Percentiles rank a stretch among this genome's conserved stretches.
Conservation (phyloP, 140 eudicot species). For the Senecio squalidus region DNA sequence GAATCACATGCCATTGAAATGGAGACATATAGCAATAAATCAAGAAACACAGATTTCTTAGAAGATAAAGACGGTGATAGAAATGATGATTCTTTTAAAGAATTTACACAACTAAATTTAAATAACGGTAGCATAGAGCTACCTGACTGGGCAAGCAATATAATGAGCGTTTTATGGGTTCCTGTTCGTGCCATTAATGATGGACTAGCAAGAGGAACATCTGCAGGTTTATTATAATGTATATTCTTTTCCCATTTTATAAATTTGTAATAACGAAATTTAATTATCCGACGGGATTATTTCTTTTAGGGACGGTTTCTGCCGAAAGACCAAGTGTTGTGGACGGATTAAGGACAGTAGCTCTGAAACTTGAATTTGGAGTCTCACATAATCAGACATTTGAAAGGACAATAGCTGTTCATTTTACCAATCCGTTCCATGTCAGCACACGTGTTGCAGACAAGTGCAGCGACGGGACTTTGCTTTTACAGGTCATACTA, state of each 20-base stretch:
- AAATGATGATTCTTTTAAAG: slow-evolving; percentile 31
- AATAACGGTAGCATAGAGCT: slow-evolving; percentile 61
- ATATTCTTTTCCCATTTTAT: too few relatives aligned
- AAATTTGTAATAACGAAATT: too few relatives aligned
- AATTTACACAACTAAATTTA: slow-evolving; percentile 50
- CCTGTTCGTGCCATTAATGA: slow-evolving; percentile 83
- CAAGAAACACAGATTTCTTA: slow-evolving; percentile 12
- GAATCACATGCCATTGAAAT: slow-evolving; percentile 62
- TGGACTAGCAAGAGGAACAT: slow-evolving; percentile 66
- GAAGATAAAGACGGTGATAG: slow-evolving; percentile 10
- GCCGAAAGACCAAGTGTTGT: slow-evolving; percentile 73
- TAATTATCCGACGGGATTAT: background rate
- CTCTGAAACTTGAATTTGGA: slow-evolving; percentile 92
- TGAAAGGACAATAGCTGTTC: slow-evolving; percentile 92
- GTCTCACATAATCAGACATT: slow-evolving; percentile 88
- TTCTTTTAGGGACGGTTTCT: slow-evolving; percentile 38
- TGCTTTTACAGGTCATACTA: slow-evolving; percentile 92
- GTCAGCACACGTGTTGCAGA: slow-evolving; percentile 85
- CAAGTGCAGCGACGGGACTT: slow-evolving; percentile 80
- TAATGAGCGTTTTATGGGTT: slow-evolving; percentile 76
- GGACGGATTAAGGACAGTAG: slow-evolving; percentile 90
- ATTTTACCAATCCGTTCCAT: slow-evolving; percentile 87
- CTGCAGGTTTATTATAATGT: slow-evolving; percentile 79
- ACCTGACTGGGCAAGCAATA: slow-evolving; percentile 92
- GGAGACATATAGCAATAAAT: slow-evolving; percentile 41